Conservation (phyloP, 2,329 filamentous ascomycete genomes). For the Pseudogymnoascus sp. region DNA sequence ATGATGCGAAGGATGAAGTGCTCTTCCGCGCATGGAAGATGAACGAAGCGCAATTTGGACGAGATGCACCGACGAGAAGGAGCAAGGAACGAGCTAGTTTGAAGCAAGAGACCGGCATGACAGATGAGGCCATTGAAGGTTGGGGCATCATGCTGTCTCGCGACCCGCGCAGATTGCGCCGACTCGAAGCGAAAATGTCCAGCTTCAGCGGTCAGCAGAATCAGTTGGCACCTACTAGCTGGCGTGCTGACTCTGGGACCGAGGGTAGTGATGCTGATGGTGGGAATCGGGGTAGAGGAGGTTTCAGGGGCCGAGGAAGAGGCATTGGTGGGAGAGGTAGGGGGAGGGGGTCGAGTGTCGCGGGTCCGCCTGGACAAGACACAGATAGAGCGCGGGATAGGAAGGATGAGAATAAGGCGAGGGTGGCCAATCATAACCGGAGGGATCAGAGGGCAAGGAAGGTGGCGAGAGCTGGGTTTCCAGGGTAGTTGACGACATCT, state of each 20-base stretch:
- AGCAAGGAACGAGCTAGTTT: slow-evolving; percentile 54
- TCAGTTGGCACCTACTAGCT: slow-evolving; percentile 58
- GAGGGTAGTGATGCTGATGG: slow-evolving; percentile 46
- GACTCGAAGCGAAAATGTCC: slow-evolving; percentile 62
- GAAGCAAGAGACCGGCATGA: slow-evolving; percentile 74
- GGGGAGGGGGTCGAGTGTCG: slow-evolving; percentile 47
- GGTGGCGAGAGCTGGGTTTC: slow-evolving; percentile 49
- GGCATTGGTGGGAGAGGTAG: slow-evolving; percentile 44
- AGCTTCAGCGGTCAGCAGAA: slow-evolving; percentile 59
- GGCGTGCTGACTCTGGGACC: slow-evolving; percentile 44
- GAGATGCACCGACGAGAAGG: slow-evolving; percentile 62
- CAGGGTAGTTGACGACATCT: slow-evolving; percentile 15
- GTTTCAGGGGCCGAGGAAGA: slow-evolving; percentile 36
- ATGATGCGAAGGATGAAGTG: slow-evolving; percentile 54
- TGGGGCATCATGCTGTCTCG: slow-evolving; percentile 82
- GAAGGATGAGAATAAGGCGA: slow-evolving; percentile 78
- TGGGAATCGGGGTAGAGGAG: slow-evolving; percentile 33
- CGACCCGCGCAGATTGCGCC: slow-evolving; percentile 58
- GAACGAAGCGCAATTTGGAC: slow-evolving; percentile 56
- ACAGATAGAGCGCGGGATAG: slow-evolving; percentile 62
- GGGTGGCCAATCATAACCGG: slow-evolving; percentile 78
- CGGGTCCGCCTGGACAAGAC: slow-evolving; percentile 55
- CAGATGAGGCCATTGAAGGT: slow-evolving; percentile 87
- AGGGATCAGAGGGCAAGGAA: slow-evolving; percentile 61
- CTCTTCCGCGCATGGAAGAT: slow-evolving; percentile 66